These are phyloP conservation scores for Myochromella boudieri DNA, from an alignment of 768 basidiomycete species.

Conservation along the genomic window DNA sequence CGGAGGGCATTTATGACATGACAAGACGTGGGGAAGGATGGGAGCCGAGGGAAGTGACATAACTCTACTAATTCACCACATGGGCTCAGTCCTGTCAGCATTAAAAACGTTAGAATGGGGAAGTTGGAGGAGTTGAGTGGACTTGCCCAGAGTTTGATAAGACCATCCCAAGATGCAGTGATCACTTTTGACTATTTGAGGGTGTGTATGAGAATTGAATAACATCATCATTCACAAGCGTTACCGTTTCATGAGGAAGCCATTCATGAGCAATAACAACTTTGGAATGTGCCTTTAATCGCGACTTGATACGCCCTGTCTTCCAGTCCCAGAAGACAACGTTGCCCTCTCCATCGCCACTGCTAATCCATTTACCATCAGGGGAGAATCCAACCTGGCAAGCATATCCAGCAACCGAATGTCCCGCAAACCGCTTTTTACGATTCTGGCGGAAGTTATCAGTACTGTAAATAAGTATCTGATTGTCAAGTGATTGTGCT, in stretches of 20 bases:
- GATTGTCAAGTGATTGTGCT: constrained; percentile 96
- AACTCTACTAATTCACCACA: constrained; percentile 13
- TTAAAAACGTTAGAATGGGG: constrained; percentile 12
- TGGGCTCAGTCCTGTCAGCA: constrained; percentile 37
- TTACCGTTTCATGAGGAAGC: constrained; percentile 90
- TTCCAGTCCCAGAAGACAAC: constrained; percentile 99
- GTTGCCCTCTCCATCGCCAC: constrained; percentile 93
- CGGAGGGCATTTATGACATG: background rate
- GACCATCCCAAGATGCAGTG: constrained; percentile 96
- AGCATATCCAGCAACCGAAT: constrained; percentile 95
- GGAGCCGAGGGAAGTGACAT: constrained; percentile 1
- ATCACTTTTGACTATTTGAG: constrained; percentile 84
- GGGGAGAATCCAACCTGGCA: constrained; percentile 97
- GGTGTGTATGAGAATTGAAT: constrained; percentile 15
- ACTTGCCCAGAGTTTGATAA: constrained; percentile 96
- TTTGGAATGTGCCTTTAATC: constrained; percentile 86
- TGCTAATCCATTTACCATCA: constrained; percentile 97
- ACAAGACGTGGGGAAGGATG: background rate
- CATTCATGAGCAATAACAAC: constrained; percentile 98
- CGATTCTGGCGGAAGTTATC: constrained; percentile 99
- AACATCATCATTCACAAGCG: constrained; percentile 34
- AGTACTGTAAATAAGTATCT: constrained; percentile 95
- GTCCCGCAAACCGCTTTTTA: constrained; percentile 97
- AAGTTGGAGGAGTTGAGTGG: constrained; percentile 3
- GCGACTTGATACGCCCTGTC: constrained; percentile 91